Evolutionary conservation across 2,329 filamentous ascomycete species (phyloP).

Genomic region (Cladophialophora yegresii): DNA sequence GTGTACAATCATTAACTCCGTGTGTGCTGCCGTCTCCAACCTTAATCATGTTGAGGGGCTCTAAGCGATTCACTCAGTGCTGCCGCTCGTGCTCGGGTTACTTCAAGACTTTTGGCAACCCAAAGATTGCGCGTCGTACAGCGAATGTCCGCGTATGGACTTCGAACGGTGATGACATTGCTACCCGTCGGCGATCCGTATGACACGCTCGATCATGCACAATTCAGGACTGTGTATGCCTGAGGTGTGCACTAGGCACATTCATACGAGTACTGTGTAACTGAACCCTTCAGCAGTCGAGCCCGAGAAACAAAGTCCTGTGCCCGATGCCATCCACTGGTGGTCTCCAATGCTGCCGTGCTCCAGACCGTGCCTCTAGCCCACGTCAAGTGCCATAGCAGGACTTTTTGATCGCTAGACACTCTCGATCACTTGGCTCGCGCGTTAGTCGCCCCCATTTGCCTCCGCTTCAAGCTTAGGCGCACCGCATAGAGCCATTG

Average conservation of each 20-base stretch:
- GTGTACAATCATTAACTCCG: background rate
- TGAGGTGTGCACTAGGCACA: too few relatives aligned
- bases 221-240: background rate
- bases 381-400: background rate
- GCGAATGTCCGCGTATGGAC: background rate
- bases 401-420: background rate
- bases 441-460: background rate
- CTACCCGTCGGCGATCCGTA: background rate
- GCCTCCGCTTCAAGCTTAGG: background rate
- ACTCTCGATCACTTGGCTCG: background rate
- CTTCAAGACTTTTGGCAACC: background rate
- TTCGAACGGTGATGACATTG: constrained; percentile 2
- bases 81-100: background rate
- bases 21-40: background rate
- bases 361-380: background rate
- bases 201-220: background rate
- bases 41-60: background rate
- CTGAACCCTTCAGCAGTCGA: background rate
- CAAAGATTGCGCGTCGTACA: constrained; percentile 2
- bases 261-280: too few relatives aligned
- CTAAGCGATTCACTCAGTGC: background rate
- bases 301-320: background rate
- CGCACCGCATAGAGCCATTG: background rate
- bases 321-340: background rate
- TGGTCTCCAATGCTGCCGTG: background rate